Evolutionary conservation across 441 rosid genomes (phyloP).

Genomic region (Adansonia rubrostipa): DNA sequence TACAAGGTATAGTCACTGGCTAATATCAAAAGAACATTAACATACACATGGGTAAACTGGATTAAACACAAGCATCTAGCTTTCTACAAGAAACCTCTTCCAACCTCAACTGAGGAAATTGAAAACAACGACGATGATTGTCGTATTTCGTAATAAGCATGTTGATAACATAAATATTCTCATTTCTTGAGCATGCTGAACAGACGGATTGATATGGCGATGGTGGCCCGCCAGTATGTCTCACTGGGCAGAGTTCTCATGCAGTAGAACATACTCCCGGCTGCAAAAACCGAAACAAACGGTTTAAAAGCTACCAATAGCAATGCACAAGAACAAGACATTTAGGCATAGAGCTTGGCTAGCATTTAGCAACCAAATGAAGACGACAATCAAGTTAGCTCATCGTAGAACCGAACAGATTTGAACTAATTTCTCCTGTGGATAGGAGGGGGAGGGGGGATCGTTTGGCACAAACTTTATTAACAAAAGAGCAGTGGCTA

Average conservation of each 20-base stretch:
- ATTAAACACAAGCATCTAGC: neutral
- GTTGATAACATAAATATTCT: conserved; percentile 5
- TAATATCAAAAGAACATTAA: neutral
- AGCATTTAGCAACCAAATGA: neutral
- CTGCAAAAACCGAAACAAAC: conserved; percentile 48
- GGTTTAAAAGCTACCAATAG: neutral
- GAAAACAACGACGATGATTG: neutral
- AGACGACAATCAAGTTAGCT: neutral
- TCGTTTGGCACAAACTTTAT: neutral
- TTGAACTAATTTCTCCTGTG: neutral
- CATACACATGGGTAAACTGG: neutral
- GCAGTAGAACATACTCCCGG: conserved; percentile 88
- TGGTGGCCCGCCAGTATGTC: neutral
- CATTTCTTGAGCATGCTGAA: conserved; percentile 1
- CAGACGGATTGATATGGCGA: conserved; percentile 13
- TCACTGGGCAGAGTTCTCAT: conserved; percentile 63
- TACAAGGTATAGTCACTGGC: neutral
- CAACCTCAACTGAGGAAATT: neutral
- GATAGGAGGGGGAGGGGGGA: neutral
- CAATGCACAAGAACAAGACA: neutral
- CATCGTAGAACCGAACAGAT: neutral
- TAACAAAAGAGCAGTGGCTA: neutral
- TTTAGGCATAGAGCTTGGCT: neutral
- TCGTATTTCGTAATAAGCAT: neutral
- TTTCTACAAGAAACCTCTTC: conserved; percentile 10